phyloP scores from a whole-genome alignment of 2,329 filamentous ascomycete genomes.

The Penicillium psychrosexuale region DNA sequence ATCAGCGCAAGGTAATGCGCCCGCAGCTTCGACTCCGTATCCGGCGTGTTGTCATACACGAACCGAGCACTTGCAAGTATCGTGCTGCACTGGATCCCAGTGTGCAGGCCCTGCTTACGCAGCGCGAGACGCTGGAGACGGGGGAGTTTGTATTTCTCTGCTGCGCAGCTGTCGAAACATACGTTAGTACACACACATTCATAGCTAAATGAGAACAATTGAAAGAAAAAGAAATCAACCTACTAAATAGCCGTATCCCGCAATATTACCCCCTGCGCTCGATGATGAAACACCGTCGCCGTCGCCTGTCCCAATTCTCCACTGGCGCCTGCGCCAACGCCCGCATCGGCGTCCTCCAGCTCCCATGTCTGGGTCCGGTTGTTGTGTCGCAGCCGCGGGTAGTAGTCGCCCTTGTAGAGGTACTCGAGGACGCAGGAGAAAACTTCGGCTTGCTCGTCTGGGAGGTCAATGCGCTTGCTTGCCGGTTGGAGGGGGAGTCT shows the following conservation, averaged over 20 bases:
- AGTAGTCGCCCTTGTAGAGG: constrained; percentile 92
- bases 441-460: constrained; percentile 83
- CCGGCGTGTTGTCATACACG: constrained; percentile 83
- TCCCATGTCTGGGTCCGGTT: constrained; percentile 77
- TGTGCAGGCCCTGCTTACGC: constrained; percentile 84
- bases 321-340: constrained; percentile 26
- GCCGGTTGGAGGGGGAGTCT: constrained; percentile 19
- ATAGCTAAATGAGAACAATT: background rate
- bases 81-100: constrained; percentile 77
- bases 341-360: constrained; percentile 61
- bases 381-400: constrained; percentile 76
- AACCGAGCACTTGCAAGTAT: constrained; percentile 85
- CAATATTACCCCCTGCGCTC: constrained; percentile 64
- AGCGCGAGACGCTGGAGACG: constrained; percentile 81
- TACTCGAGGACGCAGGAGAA: constrained; percentile 89
- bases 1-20: constrained; percentile 91
- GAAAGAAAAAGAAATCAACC: constrained; percentile 16
- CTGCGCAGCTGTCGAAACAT: constrained; percentile 60
- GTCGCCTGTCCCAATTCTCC: constrained; percentile 44
- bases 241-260: constrained; percentile 87
- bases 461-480: constrained; percentile 71
- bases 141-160: constrained; percentile 76
- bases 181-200: background rate
- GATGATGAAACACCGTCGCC: constrained; percentile 66
- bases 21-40: constrained; percentile 83